Evolutionary conservation across 768 basidiomycete genomes (phyloP).

Genomic region (Russula sp.): DNA sequence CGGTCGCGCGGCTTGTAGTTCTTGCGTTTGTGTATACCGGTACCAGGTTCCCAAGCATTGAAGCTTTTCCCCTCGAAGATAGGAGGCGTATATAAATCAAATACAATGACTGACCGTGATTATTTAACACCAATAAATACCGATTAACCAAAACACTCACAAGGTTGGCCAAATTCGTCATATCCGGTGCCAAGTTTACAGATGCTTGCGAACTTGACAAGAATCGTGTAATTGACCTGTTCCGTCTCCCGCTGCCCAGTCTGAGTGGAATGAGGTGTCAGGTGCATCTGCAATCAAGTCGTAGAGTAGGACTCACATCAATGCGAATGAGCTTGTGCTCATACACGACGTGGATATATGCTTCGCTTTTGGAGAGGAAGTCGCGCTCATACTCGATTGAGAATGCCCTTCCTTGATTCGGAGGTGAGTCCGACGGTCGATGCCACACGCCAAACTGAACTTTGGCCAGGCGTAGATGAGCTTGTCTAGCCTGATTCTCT

Average conservation of each 20-base stretch:
- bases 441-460: conserved; percentile 66
- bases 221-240: not conserved
- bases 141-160: not conserved
- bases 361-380: conserved; percentile 40
- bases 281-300: not conserved
- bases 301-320: conserved; percentile 36
- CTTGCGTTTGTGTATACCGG: conserved; percentile 15
- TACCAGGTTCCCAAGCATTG: conserved; percentile 42
- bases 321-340: conserved; percentile 61
- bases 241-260: conserved; percentile 7
- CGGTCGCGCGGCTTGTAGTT: conserved; percentile 43
- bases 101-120: not conserved
- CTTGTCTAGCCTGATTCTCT: conserved; percentile 36
- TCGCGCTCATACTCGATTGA: conserved; percentile 65
- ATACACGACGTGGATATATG: conserved; percentile 56
- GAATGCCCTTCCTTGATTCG: conserved; percentile 34
- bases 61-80: conserved; percentile 55
- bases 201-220: conserved; percentile 16
- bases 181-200: conserved; percentile 7
- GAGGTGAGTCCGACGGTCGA: conserved; percentile 26
- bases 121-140: not conserved
- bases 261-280: not conserved
- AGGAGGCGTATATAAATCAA: conserved; percentile 40
- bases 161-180: conserved; percentile 1
- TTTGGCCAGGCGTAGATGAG: conserved; percentile 47